A percentile compares a stretch with the other conserved stretches of the same genome.
These are phyloP conservation scores for Aspergillus sp. DNA, from an alignment of 2,329 filamentous ascomycete species.

Conservation along the genomic window DNA sequence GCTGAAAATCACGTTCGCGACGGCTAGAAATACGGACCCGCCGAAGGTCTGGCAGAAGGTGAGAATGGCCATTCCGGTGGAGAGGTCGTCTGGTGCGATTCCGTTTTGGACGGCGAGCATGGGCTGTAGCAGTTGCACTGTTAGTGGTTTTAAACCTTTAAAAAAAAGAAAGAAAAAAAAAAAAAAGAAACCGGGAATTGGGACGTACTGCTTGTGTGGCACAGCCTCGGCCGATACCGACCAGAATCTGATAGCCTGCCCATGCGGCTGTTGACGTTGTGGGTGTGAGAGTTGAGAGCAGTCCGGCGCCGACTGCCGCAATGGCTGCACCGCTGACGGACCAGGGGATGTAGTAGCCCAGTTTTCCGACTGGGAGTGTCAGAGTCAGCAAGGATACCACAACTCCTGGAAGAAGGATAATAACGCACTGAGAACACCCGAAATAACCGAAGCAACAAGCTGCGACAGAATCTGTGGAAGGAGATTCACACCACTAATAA, in stretches of 20 bases:
- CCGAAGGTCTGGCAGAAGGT: slow-evolving; percentile 44
- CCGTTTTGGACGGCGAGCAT: slow-evolving; percentile 44
- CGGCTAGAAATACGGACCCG: slow-evolving; percentile 52
- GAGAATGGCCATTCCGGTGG: slow-evolving; percentile 41
- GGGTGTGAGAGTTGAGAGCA: slow-evolving; percentile 43
- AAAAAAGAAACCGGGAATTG: too few species aligned
- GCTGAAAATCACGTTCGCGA: slow-evolving; percentile 53
- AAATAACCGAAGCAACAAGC: slow-evolving; percentile 31
- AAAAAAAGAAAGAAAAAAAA: too few species aligned
- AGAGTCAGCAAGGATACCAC: background rate
- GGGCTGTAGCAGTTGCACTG: slow-evolving; percentile 27
- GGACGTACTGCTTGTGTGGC: slow-evolving; percentile 25
- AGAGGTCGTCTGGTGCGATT: slow-evolving; percentile 35
- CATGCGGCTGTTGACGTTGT: slow-evolving; percentile 39
- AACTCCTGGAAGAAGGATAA: too few species aligned
- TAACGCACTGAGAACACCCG: slow-evolving; percentile 31
- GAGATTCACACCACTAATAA: slow-evolving; percentile 28
- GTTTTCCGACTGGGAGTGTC: slow-evolving; percentile 19
- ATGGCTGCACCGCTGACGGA: slow-evolving; percentile 31
- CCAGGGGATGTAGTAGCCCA: slow-evolving; percentile 38
- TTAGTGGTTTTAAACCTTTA: too few species aligned
- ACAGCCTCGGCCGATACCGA: slow-evolving; percentile 45
- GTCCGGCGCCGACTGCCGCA: slow-evolving; percentile 37
- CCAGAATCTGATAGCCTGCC: slow-evolving; percentile 51
- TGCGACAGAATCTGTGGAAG: slow-evolving; percentile 33